These are phyloP conservation scores for Arthrobotrys entomopaga DNA, from an alignment of 2,329 filamentous ascomycete genomes.

Conservation along the genomic window DNA sequence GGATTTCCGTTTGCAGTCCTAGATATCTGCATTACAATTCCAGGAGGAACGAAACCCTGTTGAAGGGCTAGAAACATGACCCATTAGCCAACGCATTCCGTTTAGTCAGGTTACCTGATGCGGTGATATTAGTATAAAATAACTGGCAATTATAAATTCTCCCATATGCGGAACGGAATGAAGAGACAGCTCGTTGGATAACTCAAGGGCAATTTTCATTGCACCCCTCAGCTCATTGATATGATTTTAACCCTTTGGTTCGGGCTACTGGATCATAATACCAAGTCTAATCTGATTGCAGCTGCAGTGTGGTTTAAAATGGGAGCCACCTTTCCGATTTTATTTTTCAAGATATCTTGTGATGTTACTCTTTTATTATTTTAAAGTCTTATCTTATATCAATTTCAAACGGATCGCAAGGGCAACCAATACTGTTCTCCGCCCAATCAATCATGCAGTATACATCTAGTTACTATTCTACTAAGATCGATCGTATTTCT, in stretches of 20 bases:
- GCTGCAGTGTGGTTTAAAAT: background rate
- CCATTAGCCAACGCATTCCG: constrained; percentile 23
- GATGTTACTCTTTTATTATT: too few relatives aligned
- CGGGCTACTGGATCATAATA: background rate
- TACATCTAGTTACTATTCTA: too few relatives aligned
- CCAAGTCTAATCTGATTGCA: constrained; percentile 8
- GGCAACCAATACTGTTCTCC: too few relatives aligned
- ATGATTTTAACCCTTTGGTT: background rate
- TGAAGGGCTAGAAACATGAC: constrained; percentile 23
- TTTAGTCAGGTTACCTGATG: constrained; percentile 36
- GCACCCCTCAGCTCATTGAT: too few relatives aligned
- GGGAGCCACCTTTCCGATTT: too few relatives aligned
- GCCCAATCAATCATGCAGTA: too few relatives aligned
- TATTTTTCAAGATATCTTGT: too few relatives aligned
- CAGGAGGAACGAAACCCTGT: background rate
- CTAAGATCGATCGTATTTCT: too few relatives aligned
- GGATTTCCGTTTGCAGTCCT: constrained; percentile 31
- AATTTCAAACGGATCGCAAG: too few relatives aligned
- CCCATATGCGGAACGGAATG: constrained; percentile 2
- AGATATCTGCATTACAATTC: background rate
- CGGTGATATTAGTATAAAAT: constrained; percentile 13
- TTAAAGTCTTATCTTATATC: too few relatives aligned
- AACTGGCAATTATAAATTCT: background rate
- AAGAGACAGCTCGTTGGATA: too few relatives aligned
- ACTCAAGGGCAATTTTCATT: too few relatives aligned